Percentiles rank a stretch among this genome's conserved stretches.
Conservation (phyloP, 208 protist genomes). For the Strigomonas culicis region DNA sequence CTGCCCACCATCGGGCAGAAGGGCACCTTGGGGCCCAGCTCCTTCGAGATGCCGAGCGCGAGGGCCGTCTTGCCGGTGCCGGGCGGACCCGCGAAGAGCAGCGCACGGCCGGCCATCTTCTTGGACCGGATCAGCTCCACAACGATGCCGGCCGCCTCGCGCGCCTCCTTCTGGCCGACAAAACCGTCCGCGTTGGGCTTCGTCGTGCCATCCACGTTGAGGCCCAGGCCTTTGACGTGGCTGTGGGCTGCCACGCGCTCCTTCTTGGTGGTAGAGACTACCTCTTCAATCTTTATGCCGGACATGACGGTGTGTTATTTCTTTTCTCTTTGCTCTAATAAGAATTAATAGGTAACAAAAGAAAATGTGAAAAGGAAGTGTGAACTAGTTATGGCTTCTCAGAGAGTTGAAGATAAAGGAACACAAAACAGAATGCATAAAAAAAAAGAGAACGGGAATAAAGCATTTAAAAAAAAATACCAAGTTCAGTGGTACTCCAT, state of each 20-base stretch:
- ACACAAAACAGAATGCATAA: too few species aligned
- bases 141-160: constrained; percentile 98
- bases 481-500: not conserved
- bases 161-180: constrained; percentile 97
- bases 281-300: constrained; percentile 94
- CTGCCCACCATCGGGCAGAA: constrained; percentile 99
- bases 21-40: constrained; percentile 99
- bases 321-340: not conserved
- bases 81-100: constrained; percentile 99
- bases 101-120: constrained; percentile 99
- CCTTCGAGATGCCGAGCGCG: constrained; percentile 97
- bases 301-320: constrained; percentile 47
- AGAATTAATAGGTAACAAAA: not conserved
- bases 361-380: constrained; percentile 10
- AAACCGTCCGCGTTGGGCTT: constrained; percentile 90
- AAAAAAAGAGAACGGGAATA: not conserved
- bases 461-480: not conserved
- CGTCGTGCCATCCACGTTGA: constrained; percentile 92
- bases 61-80: constrained; percentile 98
- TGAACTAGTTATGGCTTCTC: too few species aligned
- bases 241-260: constrained; percentile 98
- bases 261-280: constrained; percentile 95
- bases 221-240: constrained; percentile 98
- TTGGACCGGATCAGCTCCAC: constrained; percentile 99
- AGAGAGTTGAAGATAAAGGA: too few species aligned